Percentiles rank a stretch among this genome's conserved stretches.
Evolutionary conservation across 306 rosid genomes (phyloP).

Genomic region (Rosa multiflora): DNA sequence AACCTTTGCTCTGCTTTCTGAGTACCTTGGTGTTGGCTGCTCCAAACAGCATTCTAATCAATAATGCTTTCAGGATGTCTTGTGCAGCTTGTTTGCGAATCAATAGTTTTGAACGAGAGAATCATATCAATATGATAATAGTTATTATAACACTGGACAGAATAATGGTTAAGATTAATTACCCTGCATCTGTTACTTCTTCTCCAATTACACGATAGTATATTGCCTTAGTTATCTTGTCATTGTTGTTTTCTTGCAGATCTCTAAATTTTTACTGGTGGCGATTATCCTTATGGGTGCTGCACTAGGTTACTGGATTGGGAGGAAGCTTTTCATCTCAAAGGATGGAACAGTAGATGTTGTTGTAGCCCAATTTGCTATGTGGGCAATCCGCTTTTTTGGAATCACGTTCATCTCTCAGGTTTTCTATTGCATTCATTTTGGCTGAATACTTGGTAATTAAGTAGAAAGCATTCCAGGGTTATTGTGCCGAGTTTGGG

Average conservation of each 20-base stretch:
- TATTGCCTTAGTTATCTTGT: neutral
- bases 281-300: conserved; percentile 71
- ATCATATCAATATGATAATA: neutral
- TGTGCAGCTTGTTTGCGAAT: neutral
- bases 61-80: neutral
- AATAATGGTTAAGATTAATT: neutral
- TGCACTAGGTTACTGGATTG: conserved; percentile 85
- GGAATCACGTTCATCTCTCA: conserved; percentile 59
- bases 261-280: conserved; percentile 55
- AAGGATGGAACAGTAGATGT: conserved; percentile 74
- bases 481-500: conserved; percentile 4
- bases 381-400: conserved; percentile 72
- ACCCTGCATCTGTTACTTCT: neutral
- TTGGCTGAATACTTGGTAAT: neutral
- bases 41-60: too few relatives aligned
- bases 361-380: conserved; percentile 74
- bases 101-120: neutral
- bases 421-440: conserved; percentile 37
- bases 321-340: conserved; percentile 70
- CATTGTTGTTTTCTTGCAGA: conserved; percentile 41
- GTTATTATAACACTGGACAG: neutral
- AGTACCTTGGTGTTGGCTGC: neutral
- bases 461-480: neutral
- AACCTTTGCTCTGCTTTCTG: neutral
- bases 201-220: neutral